phyloP scores from a whole-genome alignment of 495 filamentous ascomycete species.

The Amphirosellinia nigrospora region DNA sequence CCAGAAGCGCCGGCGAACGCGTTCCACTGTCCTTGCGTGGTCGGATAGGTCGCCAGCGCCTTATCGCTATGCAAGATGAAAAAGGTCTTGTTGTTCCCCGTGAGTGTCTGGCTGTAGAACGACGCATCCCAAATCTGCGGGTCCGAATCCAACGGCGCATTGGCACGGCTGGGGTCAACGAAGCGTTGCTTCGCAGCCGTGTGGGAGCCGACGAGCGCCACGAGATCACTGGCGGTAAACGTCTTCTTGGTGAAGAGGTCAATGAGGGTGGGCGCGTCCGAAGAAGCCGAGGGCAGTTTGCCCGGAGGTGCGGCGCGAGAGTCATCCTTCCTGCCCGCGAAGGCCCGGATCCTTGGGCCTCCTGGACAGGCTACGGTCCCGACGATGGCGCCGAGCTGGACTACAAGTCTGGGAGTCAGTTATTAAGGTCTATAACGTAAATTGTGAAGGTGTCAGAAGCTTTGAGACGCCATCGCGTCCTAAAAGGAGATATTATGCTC shows the following conservation, averaged over 20 bases:
- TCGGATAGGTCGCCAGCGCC: slow-evolving; percentile 44
- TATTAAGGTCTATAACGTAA: no score
- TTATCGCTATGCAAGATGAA: slow-evolving; percentile 55
- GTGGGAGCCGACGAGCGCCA: slow-evolving; percentile 59
- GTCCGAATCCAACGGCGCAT: slow-evolving; percentile 46
- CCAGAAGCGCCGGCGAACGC: slow-evolving; percentile 40
- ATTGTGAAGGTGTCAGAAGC: no score
- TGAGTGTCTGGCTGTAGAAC: slow-evolving; percentile 54
- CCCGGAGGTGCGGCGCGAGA: slow-evolving; percentile 30
- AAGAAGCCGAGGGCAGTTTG: slow-evolving; percentile 36
- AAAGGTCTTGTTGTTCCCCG: slow-evolving; percentile 44
- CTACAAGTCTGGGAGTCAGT: no score
- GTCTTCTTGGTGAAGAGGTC: slow-evolving; percentile 57
- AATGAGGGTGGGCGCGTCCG: slow-evolving; percentile 38
- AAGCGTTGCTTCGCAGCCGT: slow-evolving; percentile 52
- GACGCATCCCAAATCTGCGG: slow-evolving; percentile 45
- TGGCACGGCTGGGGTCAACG: slow-evolving; percentile 43
- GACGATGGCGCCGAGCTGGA: slow-evolving; percentile 46
- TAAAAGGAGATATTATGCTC: no score
- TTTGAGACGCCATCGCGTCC: no score
- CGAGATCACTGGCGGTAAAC: slow-evolving; percentile 50
- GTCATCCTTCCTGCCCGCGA: slow-evolving; percentile 42
- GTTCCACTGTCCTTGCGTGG: slow-evolving; percentile 37
- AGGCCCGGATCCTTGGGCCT: slow-evolving; percentile 45
- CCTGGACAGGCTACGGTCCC: slow-evolving; percentile 48